Conservation (phyloP, 2,329 filamentous ascomycete genomes). For the Pseudonectria buxi region DNA sequence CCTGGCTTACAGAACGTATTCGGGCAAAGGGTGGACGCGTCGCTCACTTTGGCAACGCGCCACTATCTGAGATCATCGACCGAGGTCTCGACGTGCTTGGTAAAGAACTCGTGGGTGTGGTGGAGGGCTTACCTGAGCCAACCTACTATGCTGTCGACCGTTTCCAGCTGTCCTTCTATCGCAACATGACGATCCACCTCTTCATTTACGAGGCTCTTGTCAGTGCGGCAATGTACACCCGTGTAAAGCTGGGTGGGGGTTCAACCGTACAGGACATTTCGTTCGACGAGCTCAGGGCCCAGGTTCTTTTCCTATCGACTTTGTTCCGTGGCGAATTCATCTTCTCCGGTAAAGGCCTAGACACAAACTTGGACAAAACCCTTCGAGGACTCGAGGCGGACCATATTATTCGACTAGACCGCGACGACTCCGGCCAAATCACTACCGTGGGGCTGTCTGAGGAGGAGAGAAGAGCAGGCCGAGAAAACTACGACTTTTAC, state of each 20-base stretch:
- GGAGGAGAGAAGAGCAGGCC: conserved; percentile 66
- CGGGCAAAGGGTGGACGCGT: conserved; percentile 83
- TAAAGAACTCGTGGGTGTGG: conserved; percentile 74
- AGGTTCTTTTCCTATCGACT: conserved; percentile 85
- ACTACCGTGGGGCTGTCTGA: conserved; percentile 66
- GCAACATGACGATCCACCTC: conserved; percentile 98
- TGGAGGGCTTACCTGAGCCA: conserved; percentile 75
- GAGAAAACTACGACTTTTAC: conserved; percentile 98
- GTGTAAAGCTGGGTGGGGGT: conserved; percentile 85
- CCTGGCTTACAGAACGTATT: conserved; percentile 82
- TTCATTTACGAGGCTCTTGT: conserved; percentile 93
- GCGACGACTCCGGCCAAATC: conserved; percentile 50
- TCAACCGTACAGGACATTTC: conserved; percentile 71
- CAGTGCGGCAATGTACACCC: conserved; percentile 82
- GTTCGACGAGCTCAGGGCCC: conserved; percentile 64
- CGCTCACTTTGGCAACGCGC: conserved; percentile 80
- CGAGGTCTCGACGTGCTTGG: conserved; percentile 88
- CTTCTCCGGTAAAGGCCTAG: conserved; percentile 80
- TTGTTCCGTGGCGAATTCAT: conserved; percentile 97
- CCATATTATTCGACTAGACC: conserved; percentile 63
- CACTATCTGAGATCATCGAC: conserved; percentile 76
- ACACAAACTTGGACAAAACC: conserved; percentile 73
- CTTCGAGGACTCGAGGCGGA: conserved; percentile 72
- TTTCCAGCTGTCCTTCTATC: conserved; percentile 96
- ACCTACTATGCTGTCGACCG: conserved; percentile 93